phyloP scores from a whole-genome alignment of 495 filamentous ascomycete genomes.

The Cryomyces minteri region DNA sequence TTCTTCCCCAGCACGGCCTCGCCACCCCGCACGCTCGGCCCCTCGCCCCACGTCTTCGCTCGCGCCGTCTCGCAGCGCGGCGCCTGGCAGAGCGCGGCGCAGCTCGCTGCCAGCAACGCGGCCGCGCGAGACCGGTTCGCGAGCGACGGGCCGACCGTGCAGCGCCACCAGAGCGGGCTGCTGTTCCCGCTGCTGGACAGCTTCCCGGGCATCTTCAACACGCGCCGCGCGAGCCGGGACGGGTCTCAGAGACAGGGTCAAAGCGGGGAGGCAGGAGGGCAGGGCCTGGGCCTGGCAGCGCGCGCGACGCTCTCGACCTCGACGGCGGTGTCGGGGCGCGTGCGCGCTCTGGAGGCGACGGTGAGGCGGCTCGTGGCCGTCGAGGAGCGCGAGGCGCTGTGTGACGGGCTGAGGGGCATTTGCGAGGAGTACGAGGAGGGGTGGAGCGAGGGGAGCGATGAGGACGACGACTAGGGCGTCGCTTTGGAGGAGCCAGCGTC shows the following conservation, averaged over 20 bases:
- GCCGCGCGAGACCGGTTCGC: constrained; percentile 6
- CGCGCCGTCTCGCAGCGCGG: constrained; percentile 11
- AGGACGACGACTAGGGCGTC: constrained; percentile 40
- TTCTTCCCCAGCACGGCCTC: constrained; percentile 3
- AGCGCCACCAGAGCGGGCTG: constrained; percentile 38
- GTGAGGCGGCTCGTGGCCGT: constrained; percentile 40
- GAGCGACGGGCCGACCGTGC: not conserved
- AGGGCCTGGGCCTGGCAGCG: constrained; percentile 27
- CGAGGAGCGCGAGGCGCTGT: constrained; percentile 65
- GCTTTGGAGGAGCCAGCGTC: too few relatives aligned
- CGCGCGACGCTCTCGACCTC: constrained; percentile 55
- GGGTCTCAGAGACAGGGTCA: constrained; percentile 10
- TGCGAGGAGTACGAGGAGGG: constrained; percentile 79
- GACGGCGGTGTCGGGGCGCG: constrained; percentile 42
- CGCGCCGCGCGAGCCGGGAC: not conserved
- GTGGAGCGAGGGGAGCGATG: constrained; percentile 53
- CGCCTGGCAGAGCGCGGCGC: constrained; percentile 8
- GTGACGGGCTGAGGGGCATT: constrained; percentile 70
- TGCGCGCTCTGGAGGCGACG: constrained; percentile 45
- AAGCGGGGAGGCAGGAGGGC: constrained; percentile 1
- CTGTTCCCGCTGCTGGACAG: constrained; percentile 66
- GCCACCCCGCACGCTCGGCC: not conserved
- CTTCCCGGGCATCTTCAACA: constrained; percentile 49
- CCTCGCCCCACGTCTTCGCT: constrained; percentile 10
- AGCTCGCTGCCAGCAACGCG: constrained; percentile 3